Evolutionary conservation across 345 rosid species (phyloP).

Genomic region (Ceriops decandra): DNA sequence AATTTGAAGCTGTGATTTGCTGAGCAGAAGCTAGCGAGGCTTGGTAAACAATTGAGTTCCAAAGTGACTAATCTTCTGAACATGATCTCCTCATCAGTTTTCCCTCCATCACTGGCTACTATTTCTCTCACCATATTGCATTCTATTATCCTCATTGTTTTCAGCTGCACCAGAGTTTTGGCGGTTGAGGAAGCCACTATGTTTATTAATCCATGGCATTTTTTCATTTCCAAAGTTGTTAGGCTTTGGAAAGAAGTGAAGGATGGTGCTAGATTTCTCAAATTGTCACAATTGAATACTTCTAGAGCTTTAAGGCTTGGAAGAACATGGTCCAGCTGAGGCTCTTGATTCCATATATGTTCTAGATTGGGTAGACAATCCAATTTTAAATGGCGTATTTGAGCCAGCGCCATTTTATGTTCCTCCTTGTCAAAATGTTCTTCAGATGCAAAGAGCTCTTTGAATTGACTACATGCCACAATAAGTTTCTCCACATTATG

Average conservation of each 20-base stretch:
- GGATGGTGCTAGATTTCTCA: conserved; percentile 13
- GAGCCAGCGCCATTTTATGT: not conserved
- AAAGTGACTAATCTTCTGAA: no score
- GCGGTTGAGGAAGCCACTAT: not conserved
- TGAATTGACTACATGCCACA: no score
- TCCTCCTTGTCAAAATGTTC: not conserved
- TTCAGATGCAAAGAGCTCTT: conserved; percentile 6
- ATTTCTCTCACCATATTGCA: no score
- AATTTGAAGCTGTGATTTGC: no score
- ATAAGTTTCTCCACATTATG: no score
- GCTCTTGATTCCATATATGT: conserved; percentile 10
- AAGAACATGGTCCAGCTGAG: not conserved
- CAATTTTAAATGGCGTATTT: not conserved
- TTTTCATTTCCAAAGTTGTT: not conserved
- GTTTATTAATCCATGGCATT: conserved; percentile 10
- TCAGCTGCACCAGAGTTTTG: no score
- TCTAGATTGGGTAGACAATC: fast-evolving
- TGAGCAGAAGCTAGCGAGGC: no score
- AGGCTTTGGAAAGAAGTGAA: conserved; percentile 14
- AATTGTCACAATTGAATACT: not conserved
- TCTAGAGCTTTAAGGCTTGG: no score
- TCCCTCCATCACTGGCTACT: no score
- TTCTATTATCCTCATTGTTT: no score
- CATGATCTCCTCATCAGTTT: no score
- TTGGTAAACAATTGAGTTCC: no score